Evolutionary conservation across 345 rosid genomes (phyloP).

Genomic region (Eucalyptus pauciflora): DNA sequence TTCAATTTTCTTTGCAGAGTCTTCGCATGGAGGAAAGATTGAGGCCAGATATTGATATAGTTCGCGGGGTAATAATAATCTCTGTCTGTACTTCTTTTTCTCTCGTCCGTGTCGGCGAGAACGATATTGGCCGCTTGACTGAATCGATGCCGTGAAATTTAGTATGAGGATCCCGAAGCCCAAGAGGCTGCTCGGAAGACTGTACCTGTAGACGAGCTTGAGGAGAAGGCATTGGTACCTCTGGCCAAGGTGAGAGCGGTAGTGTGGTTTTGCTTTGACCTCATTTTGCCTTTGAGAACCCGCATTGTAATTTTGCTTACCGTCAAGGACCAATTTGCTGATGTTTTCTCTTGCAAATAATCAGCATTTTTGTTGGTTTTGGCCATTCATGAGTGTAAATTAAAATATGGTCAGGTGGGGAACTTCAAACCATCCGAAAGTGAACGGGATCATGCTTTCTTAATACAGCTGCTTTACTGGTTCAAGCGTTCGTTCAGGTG

Average conservation of each 20-base stretch:
- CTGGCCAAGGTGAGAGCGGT: conserved; percentile 57
- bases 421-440: conserved; percentile 51
- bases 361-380: neutral
- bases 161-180: conserved; percentile 78
- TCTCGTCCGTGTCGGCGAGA: neutral
- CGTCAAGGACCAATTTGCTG: neutral
- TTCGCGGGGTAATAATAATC: conserved; percentile 31
- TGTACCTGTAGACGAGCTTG: conserved; percentile 66
- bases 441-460: conserved; percentile 68
- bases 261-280: neutral
- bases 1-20: neutral
- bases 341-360: neutral
- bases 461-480: conserved; percentile 96
- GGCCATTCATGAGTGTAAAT: neutral
- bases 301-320: neutral
- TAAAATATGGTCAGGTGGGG: conserved; percentile 50
- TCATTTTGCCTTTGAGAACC: neutral
- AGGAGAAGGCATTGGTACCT: conserved; percentile 83
- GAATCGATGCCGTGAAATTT: neutral
- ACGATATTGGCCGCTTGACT: neutral
- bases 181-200: conserved; percentile 84
- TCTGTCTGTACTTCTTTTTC: neutral
- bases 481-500: conserved; percentile 82
- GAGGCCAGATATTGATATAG: conserved; percentile 36
- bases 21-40: conserved; percentile 20